Percentiles rank a stretch among this genome's conserved stretches.
phyloP scores from a whole-genome alignment of 306 rosid genomes.

The Gillenia trifoliata region DNA sequence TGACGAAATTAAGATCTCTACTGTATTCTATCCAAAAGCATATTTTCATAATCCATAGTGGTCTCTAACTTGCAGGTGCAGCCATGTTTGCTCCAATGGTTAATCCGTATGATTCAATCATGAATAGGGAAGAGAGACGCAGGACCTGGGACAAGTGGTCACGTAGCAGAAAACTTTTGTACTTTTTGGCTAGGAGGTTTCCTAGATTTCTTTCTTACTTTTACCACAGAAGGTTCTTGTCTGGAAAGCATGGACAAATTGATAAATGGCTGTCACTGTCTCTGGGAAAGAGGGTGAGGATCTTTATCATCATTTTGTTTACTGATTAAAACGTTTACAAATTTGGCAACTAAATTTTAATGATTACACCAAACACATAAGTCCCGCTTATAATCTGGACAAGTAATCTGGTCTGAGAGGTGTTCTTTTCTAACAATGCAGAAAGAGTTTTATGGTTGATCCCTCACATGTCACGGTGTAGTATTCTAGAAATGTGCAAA shows the following conservation, averaged over 20 bases:
- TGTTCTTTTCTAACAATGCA: background rate
- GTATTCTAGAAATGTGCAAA: background rate
- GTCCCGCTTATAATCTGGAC: background rate
- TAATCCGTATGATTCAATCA: conserved; percentile 80
- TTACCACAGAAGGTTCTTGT: conserved; percentile 71
- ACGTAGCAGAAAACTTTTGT: conserved; percentile 55
- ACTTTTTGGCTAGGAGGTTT: conserved; percentile 60
- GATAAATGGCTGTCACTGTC: conserved; percentile 89
- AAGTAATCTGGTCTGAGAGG: too few species aligned
- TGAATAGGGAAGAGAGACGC: conserved; percentile 73
- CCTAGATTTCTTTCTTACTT: conserved; percentile 64
- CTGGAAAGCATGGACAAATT: conserved; percentile 85
- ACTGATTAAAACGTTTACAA: background rate
- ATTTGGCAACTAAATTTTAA: background rate
- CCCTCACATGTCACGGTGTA: background rate
- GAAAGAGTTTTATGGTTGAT: background rate
- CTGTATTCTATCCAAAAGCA: background rate
- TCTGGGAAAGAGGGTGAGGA: conserved; percentile 77
- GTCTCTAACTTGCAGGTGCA: conserved; percentile 61
- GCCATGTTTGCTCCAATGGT: conserved; percentile 97
- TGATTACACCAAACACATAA: background rate
- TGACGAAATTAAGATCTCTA: background rate
- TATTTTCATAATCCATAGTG: background rate
- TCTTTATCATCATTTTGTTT: background rate
- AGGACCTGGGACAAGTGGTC: conserved; percentile 83